Evolutionary conservation across 1,139 yeast species (phyloP).

Genomic region (Zygoascus sp.): DNA sequence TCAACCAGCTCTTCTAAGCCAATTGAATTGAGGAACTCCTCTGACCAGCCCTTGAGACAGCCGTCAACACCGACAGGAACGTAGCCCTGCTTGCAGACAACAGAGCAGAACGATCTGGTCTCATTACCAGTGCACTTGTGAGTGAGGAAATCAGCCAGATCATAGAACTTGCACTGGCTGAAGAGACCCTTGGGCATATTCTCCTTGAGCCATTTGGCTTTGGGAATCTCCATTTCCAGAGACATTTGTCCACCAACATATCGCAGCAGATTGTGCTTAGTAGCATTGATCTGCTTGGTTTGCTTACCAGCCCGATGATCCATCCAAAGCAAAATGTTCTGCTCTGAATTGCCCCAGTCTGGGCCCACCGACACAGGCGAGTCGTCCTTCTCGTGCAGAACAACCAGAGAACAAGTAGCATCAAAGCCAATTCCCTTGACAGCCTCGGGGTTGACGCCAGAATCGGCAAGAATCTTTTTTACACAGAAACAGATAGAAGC

Average conservation of each 20-base stretch:
- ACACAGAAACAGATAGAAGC: conserved; percentile 80
- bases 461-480: conserved; percentile 62
- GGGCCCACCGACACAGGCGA: conserved; percentile 90
- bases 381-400: conserved; percentile 59
- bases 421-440: conserved; percentile 92
- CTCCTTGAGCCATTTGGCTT: conserved; percentile 92
- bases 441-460: conserved; percentile 60
- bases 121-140: conserved; percentile 86
- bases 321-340: conserved; percentile 94
- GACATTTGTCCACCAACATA: conserved; percentile 98
- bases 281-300: conserved; percentile 72
- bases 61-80: conserved; percentile 89
- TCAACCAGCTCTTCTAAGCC: conserved; percentile 74
- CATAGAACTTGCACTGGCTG: conserved; percentile 74
- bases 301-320: conserved; percentile 95
- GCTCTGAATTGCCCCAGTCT: conserved; percentile 63
- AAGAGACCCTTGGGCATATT: conserved; percentile 67
- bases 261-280: conserved; percentile 71
- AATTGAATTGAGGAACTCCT: conserved; percentile 61
- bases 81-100: conserved; percentile 93
- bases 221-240: conserved; percentile 96
- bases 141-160: conserved; percentile 84
- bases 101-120: conserved; percentile 81
- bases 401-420: conserved; percentile 94
- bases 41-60: conserved; percentile 84